These are phyloP conservation scores for Coprinopsis marcescibilis DNA, from an alignment of 768 basidiomycete species.

Conservation along the genomic window DNA sequence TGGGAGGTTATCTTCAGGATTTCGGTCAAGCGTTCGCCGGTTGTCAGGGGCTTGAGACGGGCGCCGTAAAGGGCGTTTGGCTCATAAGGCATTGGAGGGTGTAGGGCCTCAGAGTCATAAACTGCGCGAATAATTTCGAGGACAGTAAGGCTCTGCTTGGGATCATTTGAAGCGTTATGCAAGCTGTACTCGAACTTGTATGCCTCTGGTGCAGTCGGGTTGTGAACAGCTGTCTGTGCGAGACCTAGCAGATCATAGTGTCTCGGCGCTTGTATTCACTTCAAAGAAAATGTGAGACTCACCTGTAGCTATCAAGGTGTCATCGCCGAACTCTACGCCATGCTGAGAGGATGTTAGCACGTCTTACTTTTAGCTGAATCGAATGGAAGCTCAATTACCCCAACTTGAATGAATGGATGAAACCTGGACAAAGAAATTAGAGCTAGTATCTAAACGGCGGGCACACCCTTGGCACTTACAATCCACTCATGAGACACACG, in stretches of 20 bases:
- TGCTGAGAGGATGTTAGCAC: constrained; percentile 28
- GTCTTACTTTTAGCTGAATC: not conserved
- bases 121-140: constrained; percentile 45
- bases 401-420: constrained; percentile 55
- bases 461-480: constrained; percentile 20
- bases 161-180: not conserved
- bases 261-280: not conserved
- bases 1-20: constrained; percentile 38
- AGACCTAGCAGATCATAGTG: constrained; percentile 28
- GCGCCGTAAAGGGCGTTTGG: constrained; percentile 34
- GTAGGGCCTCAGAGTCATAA: constrained; percentile 43
- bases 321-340: constrained; percentile 46
- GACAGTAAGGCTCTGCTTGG: constrained; percentile 26
- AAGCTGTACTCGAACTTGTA: constrained; percentile 22
- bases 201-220: constrained; percentile 21
- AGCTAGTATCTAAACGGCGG: no score
- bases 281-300: not conserved
- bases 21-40: constrained; percentile 36
- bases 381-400: constrained; percentile 32
- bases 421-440: constrained; percentile 28
- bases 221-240: constrained; percentile 44
- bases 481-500: constrained; percentile 27
- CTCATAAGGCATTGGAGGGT: constrained; percentile 49
- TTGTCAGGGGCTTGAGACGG: constrained; percentile 28
- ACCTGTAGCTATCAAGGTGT: constrained; percentile 47